A percentile compares a stretch with the other conserved stretches of the same genome.
Conservation (phyloP, 108 stramenopile genomes). For the Heterococcus sp. region DNA sequence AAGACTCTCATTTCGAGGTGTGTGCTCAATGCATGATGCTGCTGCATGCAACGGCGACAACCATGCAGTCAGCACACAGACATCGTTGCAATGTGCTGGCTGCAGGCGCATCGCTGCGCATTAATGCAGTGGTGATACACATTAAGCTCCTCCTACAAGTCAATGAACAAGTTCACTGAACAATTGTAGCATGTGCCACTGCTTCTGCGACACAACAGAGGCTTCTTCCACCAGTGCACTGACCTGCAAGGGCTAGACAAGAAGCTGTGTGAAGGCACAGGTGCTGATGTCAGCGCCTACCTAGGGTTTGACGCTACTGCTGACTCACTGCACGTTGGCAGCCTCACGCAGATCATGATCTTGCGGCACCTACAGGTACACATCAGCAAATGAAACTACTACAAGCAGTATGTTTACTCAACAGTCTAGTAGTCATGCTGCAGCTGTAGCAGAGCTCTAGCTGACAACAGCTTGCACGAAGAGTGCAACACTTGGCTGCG, state of each 20-base stretch:
- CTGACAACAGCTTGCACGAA: background rate
- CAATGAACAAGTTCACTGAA: background rate
- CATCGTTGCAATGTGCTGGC: too few relatives aligned
- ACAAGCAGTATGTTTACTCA: background rate
- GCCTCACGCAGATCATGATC: conserved; percentile 93
- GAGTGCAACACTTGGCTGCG: background rate
- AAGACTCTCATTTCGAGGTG: conserved; percentile 29
- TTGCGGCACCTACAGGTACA: conserved; percentile 85
- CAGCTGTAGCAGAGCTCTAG: too few relatives aligned
- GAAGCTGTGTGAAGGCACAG: conserved; percentile 3
- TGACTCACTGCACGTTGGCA: conserved; percentile 92
- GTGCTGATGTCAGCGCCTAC: conserved; percentile 64
- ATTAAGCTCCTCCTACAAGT: background rate
- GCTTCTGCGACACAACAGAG: conserved; percentile 18
- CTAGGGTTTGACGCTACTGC: conserved; percentile 98
- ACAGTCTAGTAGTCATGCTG: background rate
- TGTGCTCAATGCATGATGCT: background rate
- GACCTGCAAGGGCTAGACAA: conserved; percentile 49
- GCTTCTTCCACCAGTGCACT: conserved; percentile 59
- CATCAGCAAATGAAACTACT: conserved; percentile 66
- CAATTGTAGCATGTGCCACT: background rate
- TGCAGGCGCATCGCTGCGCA: too few relatives aligned
- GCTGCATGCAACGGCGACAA: too few relatives aligned
- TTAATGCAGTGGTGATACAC: too few relatives aligned
- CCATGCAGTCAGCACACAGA: too few relatives aligned